Conservation (phyloP, 208 protist genomes). For the Lotmaria passim region DNA sequence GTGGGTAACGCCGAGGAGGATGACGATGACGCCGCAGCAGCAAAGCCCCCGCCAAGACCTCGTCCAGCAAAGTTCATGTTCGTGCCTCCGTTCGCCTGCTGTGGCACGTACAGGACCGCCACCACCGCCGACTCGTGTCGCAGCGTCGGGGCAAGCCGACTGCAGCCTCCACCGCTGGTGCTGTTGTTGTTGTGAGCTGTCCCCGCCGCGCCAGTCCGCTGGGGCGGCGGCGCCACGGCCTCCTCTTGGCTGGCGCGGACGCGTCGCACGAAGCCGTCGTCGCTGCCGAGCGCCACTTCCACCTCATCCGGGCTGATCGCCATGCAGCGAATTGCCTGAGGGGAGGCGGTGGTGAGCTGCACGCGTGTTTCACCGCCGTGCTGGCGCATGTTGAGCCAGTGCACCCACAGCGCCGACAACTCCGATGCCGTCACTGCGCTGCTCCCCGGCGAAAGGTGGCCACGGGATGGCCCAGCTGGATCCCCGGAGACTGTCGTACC, state of each 20-base stretch:
- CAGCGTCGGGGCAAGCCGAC: constrained; percentile 24
- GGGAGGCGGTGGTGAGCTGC: constrained; percentile 40
- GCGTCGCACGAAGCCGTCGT: constrained; percentile 62
- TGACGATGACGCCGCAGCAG: not conserved
- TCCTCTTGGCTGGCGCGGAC: constrained; percentile 30
- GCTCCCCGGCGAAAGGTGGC: not conserved
- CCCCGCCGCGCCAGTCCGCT: constrained; percentile 4
- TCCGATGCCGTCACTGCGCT: not conserved
- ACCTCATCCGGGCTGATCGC: constrained; percentile 48
- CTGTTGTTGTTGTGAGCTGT: constrained; percentile 32
- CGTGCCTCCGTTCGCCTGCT: not conserved
- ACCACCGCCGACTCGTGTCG: constrained; percentile 46
- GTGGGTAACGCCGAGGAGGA: not conserved
- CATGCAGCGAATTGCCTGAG: constrained; percentile 58
- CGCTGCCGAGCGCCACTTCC: constrained; percentile 62
- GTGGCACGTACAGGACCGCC: constrained; percentile 73
- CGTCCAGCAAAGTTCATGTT: not conserved
- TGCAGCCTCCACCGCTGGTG: not conserved
- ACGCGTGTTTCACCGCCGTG: constrained; percentile 57
- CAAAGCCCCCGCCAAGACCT: not conserved
- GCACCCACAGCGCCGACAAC: constrained; percentile 49
- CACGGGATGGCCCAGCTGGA: no score
- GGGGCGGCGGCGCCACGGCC: constrained; percentile 34
- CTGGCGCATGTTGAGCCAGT: constrained; percentile 68
- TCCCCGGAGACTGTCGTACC: no score